A percentile compares a stretch with the other conserved stretches of the same genome.
These are phyloP conservation scores for Phytophthora pini DNA, from an alignment of 352 stramenopile species.

Conservation along the genomic window DNA sequence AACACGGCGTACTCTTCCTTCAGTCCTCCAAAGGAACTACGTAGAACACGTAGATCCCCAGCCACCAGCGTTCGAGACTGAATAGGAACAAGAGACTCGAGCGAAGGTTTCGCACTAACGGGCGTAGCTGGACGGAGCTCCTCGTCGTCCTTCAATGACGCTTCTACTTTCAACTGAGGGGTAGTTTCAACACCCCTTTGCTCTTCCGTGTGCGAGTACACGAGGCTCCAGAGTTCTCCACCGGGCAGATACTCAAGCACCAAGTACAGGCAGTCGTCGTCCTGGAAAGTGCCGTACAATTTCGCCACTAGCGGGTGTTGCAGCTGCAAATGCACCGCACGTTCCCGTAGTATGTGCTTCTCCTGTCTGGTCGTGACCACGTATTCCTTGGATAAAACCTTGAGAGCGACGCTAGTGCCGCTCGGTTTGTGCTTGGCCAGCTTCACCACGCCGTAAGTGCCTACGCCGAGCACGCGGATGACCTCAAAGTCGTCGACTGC, in stretches of 20 bases:
- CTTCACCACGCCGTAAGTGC: constrained; percentile 84
- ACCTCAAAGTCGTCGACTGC: constrained; percentile 70
- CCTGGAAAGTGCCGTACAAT: constrained; percentile 84
- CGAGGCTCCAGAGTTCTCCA: constrained; percentile 80
- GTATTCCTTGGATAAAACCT: constrained; percentile 78
- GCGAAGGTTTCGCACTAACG: constrained; percentile 1
- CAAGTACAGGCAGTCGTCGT: constrained; percentile 84
- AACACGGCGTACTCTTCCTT: constrained; percentile 78
- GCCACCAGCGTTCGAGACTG: constrained; percentile 19
- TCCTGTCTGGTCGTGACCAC: constrained; percentile 78
- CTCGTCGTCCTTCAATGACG: constrained; percentile 17
- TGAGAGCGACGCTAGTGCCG: constrained; percentile 72
- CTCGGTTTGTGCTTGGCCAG: constrained; percentile 69
- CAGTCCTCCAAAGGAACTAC: constrained; percentile 54
- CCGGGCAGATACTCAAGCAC: constrained; percentile 82
- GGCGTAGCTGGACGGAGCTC: constrained; percentile 25
- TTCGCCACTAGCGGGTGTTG: constrained; percentile 74
- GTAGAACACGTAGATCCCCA: constrained; percentile 26
- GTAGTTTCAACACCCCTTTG: constrained; percentile 11
- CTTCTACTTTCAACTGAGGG: constrained; percentile 14
- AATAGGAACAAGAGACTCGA: constrained; percentile 5
- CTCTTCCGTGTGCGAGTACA: constrained; percentile 55
- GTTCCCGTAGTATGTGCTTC: constrained; percentile 82
- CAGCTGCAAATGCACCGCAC: constrained; percentile 66
- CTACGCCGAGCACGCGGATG: constrained; percentile 73